phyloP scores from a whole-genome alignment of 2,329 filamentous ascomycete genomes.

The Colletotrichum trifolii region DNA sequence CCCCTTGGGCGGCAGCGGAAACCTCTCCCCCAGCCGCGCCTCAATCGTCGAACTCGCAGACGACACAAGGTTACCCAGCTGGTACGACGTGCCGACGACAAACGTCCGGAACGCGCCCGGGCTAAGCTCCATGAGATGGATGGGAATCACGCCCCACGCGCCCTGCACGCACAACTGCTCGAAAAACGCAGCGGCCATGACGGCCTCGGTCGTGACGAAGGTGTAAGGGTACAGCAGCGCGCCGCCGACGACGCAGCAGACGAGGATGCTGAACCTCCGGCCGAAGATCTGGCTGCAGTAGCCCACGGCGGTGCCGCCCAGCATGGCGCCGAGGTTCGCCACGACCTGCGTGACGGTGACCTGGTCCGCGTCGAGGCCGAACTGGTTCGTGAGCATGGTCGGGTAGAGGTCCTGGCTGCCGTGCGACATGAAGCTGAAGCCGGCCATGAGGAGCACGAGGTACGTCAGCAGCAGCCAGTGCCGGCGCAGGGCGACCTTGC shows the following conservation, averaged over 20 bases:
- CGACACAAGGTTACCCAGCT: constrained; percentile 80
- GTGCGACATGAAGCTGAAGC: constrained; percentile 93
- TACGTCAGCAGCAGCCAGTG: constrained; percentile 87
- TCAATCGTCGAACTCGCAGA: constrained; percentile 81
- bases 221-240: constrained; percentile 87
- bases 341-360: constrained; percentile 79
- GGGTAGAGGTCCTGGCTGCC: constrained; percentile 75
- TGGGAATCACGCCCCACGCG: constrained; percentile 81
- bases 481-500: constrained; percentile 79
- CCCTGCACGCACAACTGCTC: constrained; percentile 84
- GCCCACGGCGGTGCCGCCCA: constrained; percentile 74
- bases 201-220: constrained; percentile 68
- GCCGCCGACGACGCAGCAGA: constrained; percentile 73
- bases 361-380: constrained; percentile 60
- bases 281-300: constrained; percentile 77
- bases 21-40: constrained; percentile 77
- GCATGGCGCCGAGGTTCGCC: constrained; percentile 76
- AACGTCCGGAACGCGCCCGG: constrained; percentile 80
- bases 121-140: constrained; percentile 81
- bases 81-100: constrained; percentile 79
- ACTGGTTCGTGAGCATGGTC: constrained; percentile 69
- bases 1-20: constrained; percentile 72
- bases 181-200: constrained; percentile 87
- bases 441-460: constrained; percentile 86
- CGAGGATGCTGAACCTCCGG: constrained; percentile 75